Conservation (phyloP, 108 stramenopile species). For the Pseudonitzschia delicatissima region DNA sequence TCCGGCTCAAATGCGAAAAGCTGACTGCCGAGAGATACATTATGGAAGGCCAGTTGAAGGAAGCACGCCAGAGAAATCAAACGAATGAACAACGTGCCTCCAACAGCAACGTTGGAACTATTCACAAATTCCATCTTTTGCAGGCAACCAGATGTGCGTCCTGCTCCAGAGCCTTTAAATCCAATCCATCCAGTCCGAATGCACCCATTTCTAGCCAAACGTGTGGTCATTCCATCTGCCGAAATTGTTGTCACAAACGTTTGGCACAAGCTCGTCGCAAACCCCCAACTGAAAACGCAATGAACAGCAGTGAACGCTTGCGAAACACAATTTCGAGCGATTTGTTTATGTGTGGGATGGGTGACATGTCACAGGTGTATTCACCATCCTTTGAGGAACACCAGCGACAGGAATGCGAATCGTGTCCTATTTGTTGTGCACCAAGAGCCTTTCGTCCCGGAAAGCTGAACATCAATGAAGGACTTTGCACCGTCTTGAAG, state of each 20-base stretch:
- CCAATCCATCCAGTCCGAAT: constrained; percentile 1
- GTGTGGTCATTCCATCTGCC: constrained; percentile 30
- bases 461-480: constrained; percentile 23
- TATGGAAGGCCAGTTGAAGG: constrained; percentile 12
- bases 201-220: constrained; percentile 25
- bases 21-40: constrained; percentile 8
- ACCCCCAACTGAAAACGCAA: not conserved
- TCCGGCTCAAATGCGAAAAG: constrained; percentile 4
- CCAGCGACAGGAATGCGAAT: not conserved
- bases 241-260: constrained; percentile 7
- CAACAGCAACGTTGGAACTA: not conserved
- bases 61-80: not conserved
- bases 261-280: not conserved
- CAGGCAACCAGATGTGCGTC: constrained; percentile 18
- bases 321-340: constrained; percentile 11
- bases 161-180: constrained; percentile 15
- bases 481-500: constrained; percentile 23
- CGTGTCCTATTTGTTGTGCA: constrained; percentile 21
- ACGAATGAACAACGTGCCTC: not conserved
- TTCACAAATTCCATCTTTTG: constrained; percentile 23
- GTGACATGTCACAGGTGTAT: constrained; percentile 5
- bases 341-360: constrained; percentile 15
- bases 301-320: not conserved
- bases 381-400: not conserved
- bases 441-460: constrained; percentile 15